A percentile compares a stretch with the other conserved stretches of the same genome.
These are phyloP conservation scores for Cinnamomum micranthum DNA, from an alignment of 164 flowering plant genomes.

Conservation along the genomic window DNA sequence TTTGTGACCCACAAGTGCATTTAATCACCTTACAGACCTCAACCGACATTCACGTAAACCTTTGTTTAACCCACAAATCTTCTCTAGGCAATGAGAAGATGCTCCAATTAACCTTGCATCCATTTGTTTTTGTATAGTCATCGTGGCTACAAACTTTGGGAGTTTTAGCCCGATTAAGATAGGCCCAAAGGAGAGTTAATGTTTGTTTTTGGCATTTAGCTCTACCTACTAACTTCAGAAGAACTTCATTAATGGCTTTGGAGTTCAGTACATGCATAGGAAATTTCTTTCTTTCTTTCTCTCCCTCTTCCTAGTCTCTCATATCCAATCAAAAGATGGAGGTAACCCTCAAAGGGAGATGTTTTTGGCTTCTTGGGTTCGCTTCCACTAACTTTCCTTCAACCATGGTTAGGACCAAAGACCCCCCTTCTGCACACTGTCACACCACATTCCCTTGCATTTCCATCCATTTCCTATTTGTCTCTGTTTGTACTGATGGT, in stretches of 20 bases:
- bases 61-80: constrained; percentile 2
- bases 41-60: neutral
- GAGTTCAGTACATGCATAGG: constrained; percentile 2
- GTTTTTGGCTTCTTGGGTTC: constrained; percentile 16
- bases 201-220: constrained; percentile 21
- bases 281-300: neutral
- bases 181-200: constrained; percentile 2
- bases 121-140: constrained; percentile 1
- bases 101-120: neutral
- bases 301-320: neutral
- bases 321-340: neutral
- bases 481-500: constrained; percentile 3
- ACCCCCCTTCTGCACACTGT: neutral
- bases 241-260: constrained; percentile 16
- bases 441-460: neutral
- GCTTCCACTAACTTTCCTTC: neutral
- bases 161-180: constrained; percentile 12
- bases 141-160: constrained; percentile 12
- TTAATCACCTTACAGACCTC: neutral
- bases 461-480: neutral
- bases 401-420: constrained; percentile 15
- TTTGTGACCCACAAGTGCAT: neutral
- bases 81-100: constrained; percentile 17
- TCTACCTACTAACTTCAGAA: constrained; percentile 5
- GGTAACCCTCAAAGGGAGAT: constrained; percentile 9